Conservation (phyloP, 805 yeast genomes). For the Candida endomychidarum region DNA sequence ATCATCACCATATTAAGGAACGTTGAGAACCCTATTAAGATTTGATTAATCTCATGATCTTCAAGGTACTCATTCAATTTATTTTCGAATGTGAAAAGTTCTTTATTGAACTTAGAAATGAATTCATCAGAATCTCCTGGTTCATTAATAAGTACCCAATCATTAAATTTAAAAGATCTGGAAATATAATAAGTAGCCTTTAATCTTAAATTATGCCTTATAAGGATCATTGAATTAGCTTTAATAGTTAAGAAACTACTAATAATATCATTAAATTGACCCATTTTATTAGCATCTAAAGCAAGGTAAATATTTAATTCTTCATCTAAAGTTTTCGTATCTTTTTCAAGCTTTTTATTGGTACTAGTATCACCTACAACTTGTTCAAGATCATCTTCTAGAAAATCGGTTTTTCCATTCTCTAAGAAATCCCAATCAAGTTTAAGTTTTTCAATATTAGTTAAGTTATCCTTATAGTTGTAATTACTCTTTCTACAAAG, state of each 20-base stretch:
- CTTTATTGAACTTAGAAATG: slow-evolving; percentile 52
- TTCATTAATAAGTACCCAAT: slow-evolving; percentile 52
- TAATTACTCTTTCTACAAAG: slow-evolving; percentile 45
- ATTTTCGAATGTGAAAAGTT: slow-evolving; percentile 47
- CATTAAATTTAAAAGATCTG: slow-evolving; percentile 46
- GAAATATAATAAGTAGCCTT: slow-evolving; percentile 53
- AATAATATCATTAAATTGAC: slow-evolving; percentile 38
- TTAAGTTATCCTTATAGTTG: slow-evolving; percentile 21
- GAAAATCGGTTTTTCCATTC: slow-evolving; percentile 27
- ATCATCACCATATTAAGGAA: slow-evolving; percentile 54
- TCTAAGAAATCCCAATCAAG: slow-evolving; percentile 44
- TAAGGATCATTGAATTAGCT: slow-evolving; percentile 42
- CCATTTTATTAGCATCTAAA: slow-evolving; percentile 28
- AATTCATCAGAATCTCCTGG: slow-evolving; percentile 60
- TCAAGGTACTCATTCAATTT: slow-evolving; percentile 37
- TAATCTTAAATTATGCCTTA: slow-evolving; percentile 58
- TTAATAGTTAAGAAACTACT: slow-evolving; percentile 33
- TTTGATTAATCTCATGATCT: slow-evolving; percentile 27
- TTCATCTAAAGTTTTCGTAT: slow-evolving; percentile 6
- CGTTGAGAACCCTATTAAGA: slow-evolving; percentile 48
- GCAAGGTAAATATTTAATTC: slow-evolving; percentile 31
- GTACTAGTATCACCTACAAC: not conserved
- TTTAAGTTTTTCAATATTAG: slow-evolving; percentile 33
- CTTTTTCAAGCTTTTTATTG: slow-evolving; percentile 4
- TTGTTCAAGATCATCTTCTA: slow-evolving; percentile 1